Base-by-base conservation (phyloP, 331 rosid genomes). In the Erythrophleum ivorense region DNA sequence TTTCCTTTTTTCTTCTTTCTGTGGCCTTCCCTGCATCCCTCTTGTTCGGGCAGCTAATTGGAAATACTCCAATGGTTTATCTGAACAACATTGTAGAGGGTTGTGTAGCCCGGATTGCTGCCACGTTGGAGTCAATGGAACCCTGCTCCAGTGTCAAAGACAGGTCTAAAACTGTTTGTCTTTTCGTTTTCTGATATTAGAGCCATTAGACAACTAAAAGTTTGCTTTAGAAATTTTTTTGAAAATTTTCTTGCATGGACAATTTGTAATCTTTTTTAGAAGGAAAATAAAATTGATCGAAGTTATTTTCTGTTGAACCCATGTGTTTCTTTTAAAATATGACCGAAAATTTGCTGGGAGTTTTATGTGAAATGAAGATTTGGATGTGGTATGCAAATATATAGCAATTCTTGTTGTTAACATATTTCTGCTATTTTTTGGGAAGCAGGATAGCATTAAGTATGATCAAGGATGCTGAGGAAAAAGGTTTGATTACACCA, bases 61-160 rank as follows among this genome's bases (percentile, higher is more conserved):
- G 94, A 19, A 91, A 91, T 73, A 91, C 97, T 50, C 92, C 96
- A 0, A 84, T 90, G 94, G 97, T 93, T 9, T 90, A 83, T 75
- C 93, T 91, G 38, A 93, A 87, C 79, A 81, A 86, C 57, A 84
- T 88, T 34, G 90, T 85, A 49, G 93, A 90, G 31, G 94, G 91
- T 38, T 93, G 97, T 55, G 91, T 84, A 40, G 91, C 94, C 31
- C 81, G 81, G 2, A 88, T 93, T 43, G 94, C 97, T 81, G 94
- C 94, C 53, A 91, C 90, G 85, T 88, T 93, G 38, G 97, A 91
- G 87, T 76, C 77, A 57, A 90, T 91, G 96, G 84, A 91, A 80
- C 97, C 97, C 45, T 91, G 94, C 77, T 83, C 93, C 15, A 91
- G 93, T 31, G 91, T 91, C 46, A 93, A 93, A 86, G 97, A 90